Conservation (phyloP, 805 yeast species). For the Diddensiella transvaalensis region DNA sequence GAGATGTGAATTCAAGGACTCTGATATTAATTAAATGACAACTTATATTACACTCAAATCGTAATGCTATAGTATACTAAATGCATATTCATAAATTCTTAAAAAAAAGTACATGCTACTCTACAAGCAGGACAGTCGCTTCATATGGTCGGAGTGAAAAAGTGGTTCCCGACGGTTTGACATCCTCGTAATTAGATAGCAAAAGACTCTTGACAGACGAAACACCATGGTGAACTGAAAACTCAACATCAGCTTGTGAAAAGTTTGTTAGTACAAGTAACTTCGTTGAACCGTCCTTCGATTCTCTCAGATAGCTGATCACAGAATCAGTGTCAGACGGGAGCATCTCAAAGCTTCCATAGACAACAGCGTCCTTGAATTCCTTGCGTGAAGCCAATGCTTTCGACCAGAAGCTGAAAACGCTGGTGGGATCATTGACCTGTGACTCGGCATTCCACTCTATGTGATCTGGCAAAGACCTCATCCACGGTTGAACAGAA, state of each 20-base stretch:
- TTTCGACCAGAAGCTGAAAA: constrained; percentile 45
- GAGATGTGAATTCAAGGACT: no score
- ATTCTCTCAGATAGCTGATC: neutral
- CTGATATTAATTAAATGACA: no score
- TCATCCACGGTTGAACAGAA: constrained; percentile 49
- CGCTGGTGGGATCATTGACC: constrained; percentile 43
- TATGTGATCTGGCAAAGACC: constrained; percentile 46
- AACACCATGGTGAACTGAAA: neutral
- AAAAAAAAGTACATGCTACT: no score
- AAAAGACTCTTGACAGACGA: neutral
- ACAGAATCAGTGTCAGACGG: neutral
- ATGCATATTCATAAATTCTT: no score
- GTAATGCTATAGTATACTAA: no score
- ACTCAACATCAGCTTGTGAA: neutral
- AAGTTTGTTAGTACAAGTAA: neutral
- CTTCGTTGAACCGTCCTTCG: neutral
- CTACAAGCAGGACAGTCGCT: neutral
- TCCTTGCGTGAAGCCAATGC: constrained; percentile 43
- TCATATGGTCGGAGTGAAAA: neutral
- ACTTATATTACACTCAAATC: no score
- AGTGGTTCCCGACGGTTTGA: neutral
- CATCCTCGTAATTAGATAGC: neutral
- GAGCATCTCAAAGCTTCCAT: constrained; percentile 42
- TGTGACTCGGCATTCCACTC: constrained; percentile 49
- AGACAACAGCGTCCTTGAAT: constrained; percentile 41